Evolutionary conservation across 2,329 filamentous ascomycete species (phyloP).

Genomic region (Stemphylium vesicarium): DNA sequence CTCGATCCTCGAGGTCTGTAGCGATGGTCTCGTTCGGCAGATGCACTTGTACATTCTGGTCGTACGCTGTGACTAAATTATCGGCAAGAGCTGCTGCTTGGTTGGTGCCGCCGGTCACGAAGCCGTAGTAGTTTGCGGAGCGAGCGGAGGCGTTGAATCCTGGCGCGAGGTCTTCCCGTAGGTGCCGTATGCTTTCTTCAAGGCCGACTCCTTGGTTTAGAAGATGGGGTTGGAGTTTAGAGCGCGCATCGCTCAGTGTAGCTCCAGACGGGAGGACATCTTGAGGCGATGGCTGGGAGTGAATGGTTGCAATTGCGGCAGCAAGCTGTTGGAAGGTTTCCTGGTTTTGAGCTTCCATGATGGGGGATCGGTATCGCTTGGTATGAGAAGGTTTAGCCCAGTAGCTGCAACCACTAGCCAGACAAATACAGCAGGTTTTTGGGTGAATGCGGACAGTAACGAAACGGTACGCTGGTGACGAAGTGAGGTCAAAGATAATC

Average conservation of each 20-base stretch:
- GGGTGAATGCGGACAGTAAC: too few species aligned
- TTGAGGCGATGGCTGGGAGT: slow-evolving; percentile 22
- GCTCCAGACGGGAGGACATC: slow-evolving; percentile 46
- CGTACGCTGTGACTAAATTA: slow-evolving; percentile 77
- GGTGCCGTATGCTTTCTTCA: slow-evolving; percentile 51
- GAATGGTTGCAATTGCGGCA: slow-evolving; percentile 32
- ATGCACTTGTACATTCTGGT: slow-evolving; percentile 87
- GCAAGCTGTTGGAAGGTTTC: slow-evolving; percentile 28
- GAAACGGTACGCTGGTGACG: too few species aligned
- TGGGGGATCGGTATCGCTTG: background rate
- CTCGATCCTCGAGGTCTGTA: slow-evolving; percentile 76
- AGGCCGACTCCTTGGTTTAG: slow-evolving; percentile 53
- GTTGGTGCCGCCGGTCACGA: slow-evolving; percentile 82
- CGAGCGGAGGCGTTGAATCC: slow-evolving; percentile 70
- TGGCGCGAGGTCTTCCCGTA: slow-evolving; percentile 55
- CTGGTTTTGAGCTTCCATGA: slow-evolving; percentile 20
- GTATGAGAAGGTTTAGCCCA: background rate
- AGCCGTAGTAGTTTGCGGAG: slow-evolving; percentile 71
- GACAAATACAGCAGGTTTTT: too few species aligned
- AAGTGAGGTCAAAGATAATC: too few species aligned
- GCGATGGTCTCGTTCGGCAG: slow-evolving; percentile 75
- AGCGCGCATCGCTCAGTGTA: slow-evolving; percentile 39
- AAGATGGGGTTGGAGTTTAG: slow-evolving; percentile 47
- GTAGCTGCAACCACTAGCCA: too few species aligned
- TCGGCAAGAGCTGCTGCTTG: slow-evolving; percentile 83